phyloP scores from a whole-genome alignment of 768 basidiomycete species.

The Dendrothele bispora region DNA sequence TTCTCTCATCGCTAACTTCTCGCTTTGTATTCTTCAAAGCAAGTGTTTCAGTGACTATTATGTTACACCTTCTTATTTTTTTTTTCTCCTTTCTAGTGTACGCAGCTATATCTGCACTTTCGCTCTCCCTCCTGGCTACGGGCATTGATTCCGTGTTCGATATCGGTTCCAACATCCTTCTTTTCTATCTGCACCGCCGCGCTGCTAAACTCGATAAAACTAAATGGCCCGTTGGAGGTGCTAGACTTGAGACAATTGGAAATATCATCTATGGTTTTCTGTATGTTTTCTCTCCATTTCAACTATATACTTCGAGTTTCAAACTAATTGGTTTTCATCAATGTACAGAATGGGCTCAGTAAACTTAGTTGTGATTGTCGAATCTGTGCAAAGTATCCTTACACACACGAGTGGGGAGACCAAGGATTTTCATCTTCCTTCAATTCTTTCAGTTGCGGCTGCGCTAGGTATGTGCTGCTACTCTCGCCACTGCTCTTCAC shows the following conservation, averaged over 20 bases:
- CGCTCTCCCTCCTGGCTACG: conserved; percentile 86
- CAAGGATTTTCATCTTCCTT: conserved; percentile 74
- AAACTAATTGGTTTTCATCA: too few relatives aligned
- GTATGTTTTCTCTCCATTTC: conserved; percentile 26
- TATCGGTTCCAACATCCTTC: conserved; percentile 75
- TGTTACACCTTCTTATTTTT: conserved; percentile 1
- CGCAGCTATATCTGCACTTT: conserved; percentile 81
- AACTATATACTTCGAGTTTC: background rate
- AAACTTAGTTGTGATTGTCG: conserved; percentile 87
- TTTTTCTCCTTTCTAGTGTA: conserved; percentile 58
- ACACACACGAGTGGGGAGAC: conserved; percentile 51
- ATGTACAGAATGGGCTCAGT: conserved; percentile 88
- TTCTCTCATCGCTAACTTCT: conserved; percentile 72
- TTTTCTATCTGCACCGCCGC: conserved; percentile 77
- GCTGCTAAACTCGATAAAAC: conserved; percentile 68
- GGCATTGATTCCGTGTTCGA: conserved; percentile 89
- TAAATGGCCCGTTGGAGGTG: conserved; percentile 90
- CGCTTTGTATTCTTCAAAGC: conserved; percentile 73
- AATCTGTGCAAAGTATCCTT: conserved; percentile 73
- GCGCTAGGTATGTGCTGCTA: conserved; percentile 62
- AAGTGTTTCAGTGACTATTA: conserved; percentile 15
- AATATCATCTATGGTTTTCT: conserved; percentile 81
- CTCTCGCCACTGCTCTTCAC: background rate
- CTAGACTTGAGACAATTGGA: conserved; percentile 84
- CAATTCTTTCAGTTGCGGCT: conserved; percentile 77